Percentiles rank a stretch among this genome's conserved stretches.
phyloP scores from a whole-genome alignment of 2,329 filamentous ascomycete species.

The Periconia sp. region DNA sequence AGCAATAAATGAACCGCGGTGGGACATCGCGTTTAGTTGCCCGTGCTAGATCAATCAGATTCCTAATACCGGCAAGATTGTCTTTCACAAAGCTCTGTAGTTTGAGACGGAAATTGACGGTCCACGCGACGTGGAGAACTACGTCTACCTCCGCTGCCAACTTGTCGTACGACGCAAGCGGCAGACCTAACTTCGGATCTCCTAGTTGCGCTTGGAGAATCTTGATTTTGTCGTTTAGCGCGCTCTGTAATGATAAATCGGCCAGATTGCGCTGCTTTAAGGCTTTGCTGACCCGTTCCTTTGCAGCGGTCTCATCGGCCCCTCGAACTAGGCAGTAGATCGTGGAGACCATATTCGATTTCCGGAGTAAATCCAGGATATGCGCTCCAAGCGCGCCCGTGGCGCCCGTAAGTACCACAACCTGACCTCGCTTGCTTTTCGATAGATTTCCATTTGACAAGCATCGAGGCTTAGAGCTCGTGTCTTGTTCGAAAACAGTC shows the following conservation, averaged over 20 bases:
- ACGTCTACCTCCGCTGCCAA: constrained; percentile 54
- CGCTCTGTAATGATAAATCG: constrained; percentile 21
- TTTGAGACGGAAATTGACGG: constrained; percentile 67
- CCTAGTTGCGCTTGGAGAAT: constrained; percentile 58
- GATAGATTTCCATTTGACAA: constrained; percentile 6
- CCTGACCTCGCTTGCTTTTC: constrained; percentile 9
- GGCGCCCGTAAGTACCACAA: constrained; percentile 55
- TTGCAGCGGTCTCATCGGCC: constrained; percentile 38
- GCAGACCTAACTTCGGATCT: constrained; percentile 56
- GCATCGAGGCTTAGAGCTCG: neutral
- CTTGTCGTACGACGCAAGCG: constrained; percentile 45
- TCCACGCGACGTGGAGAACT: constrained; percentile 69
- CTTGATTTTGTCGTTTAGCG: constrained; percentile 46
- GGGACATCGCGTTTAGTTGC: constrained; percentile 35
- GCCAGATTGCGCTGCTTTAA: constrained; percentile 37
- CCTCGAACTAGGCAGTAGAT: constrained; percentile 65
- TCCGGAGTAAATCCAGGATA: constrained; percentile 54
- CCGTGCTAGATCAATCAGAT: constrained; percentile 57
- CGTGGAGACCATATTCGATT: constrained; percentile 45
- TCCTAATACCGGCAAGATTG: constrained; percentile 57
- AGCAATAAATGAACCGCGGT: constrained; percentile 57
- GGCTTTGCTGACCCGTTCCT: constrained; percentile 40
- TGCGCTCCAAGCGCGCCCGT: constrained; percentile 61
- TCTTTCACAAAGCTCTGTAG: constrained; percentile 62
- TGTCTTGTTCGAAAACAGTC: constrained; percentile 45